A percentile compares a stretch with the other conserved stretches of the same genome.
Evolutionary conservation across 2,329 filamentous ascomycete species (phyloP).

Genomic region (Fusarium sp.): DNA sequence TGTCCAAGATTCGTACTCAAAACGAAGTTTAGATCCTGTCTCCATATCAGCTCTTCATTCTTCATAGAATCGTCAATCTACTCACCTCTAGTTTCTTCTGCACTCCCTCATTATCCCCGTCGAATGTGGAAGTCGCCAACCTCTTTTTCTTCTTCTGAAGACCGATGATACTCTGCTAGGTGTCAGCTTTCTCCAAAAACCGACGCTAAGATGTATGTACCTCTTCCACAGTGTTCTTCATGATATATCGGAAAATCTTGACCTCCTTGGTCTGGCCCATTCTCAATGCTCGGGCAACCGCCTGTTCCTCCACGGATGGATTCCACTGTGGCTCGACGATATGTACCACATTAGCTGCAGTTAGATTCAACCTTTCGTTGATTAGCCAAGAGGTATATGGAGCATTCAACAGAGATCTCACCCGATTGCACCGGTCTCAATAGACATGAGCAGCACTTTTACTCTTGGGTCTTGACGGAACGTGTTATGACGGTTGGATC

Average conservation of each 20-base stretch:
- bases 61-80: no score
- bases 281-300: constrained; percentile 11
- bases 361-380: constrained; percentile 9
- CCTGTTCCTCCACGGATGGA: constrained; percentile 26
- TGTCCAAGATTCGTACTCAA: background rate
- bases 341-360: constrained; percentile 14
- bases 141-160: constrained; percentile 23
- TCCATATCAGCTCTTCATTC: background rate
- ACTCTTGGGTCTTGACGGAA: constrained; percentile 8
- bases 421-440: constrained; percentile 26
- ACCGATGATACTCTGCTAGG: constrained; percentile 12
- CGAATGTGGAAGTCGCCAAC: constrained; percentile 19
- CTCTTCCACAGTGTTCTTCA: constrained; percentile 23
- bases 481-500: constrained; percentile 1
- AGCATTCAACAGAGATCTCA: background rate
- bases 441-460: constrained; percentile 18
- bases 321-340: constrained; percentile 38
- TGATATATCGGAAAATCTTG: constrained; percentile 25
- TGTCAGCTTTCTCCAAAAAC: background rate
- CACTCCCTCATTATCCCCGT: background rate
- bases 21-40: constrained; percentile 2
- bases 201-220: background rate
- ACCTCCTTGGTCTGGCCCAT: constrained; percentile 28
- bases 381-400: background rate
- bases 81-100: constrained; percentile 21